Conservation (phyloP, 2,329 filamentous ascomycete species). For the Fusarium azukiicola region DNA sequence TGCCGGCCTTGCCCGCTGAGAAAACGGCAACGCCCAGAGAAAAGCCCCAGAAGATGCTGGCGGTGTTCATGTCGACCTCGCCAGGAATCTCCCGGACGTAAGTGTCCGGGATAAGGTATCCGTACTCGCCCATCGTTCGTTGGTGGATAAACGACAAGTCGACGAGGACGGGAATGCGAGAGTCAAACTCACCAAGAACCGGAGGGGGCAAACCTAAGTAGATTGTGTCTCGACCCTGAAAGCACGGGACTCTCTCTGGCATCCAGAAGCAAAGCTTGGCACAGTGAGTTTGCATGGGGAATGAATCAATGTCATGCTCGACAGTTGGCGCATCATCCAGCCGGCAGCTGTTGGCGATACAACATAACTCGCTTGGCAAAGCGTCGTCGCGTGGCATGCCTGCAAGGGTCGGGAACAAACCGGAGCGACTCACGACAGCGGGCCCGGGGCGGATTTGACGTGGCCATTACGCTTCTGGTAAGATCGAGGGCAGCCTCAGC, state of each 20-base stretch:
- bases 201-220: slow-evolving; percentile 3
- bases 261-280: slow-evolving; percentile 1
- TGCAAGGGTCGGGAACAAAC: neutral
- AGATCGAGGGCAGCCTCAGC: neutral
- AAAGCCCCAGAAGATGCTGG: slow-evolving; percentile 53
- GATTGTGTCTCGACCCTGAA: neutral
- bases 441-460: neutral
- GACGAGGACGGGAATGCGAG: neutral
- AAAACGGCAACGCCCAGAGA: slow-evolving; percentile 47
- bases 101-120: slow-evolving; percentile 48
- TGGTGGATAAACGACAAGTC: neutral
- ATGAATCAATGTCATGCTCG: slow-evolving; percentile 8
- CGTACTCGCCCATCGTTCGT: slow-evolving; percentile 46
- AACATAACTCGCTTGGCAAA: neutral
- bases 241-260: neutral
- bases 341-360: neutral
- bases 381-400: slow-evolving; percentile 12
- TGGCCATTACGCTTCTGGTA: neutral
- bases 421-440: neutral
- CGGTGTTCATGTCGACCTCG: slow-evolving; percentile 48
- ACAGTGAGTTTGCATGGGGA: slow-evolving; percentile 8
- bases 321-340: slow-evolving; percentile 4
- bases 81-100: slow-evolving; percentile 48
- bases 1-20: slow-evolving; percentile 23
- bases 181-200: neutral